Base-by-base conservation (phyloP, 441 rosid species). In the Erodium texanum region DNA sequence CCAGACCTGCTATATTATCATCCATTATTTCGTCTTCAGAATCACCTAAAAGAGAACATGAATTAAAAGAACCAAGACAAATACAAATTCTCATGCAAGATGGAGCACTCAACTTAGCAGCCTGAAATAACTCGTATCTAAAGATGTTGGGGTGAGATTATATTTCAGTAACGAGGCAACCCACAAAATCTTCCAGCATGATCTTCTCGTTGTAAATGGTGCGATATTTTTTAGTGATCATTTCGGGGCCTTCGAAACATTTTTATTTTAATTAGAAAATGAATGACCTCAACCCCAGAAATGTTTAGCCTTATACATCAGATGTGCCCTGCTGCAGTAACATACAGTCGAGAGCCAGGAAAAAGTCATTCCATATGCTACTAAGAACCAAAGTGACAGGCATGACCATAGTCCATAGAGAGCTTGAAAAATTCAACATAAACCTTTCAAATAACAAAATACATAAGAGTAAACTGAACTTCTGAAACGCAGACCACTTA, bases 21-120 rank as follows among this genome's bases (percentile, higher is more conserved):
- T 71, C 76, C 71, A 70, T 73, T 70, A 70, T 74, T 66, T 74
- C 80, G 2, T 69, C 87, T 36, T 70, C 74, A 72, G 82, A 79
- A 75, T 77, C 78, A 72, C 73, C 91, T 79, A 71, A 45, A 59
- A 50, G 18, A 68, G 62, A 69, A 68, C 23, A 64, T 65, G 24
- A 56, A 9, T 54, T 54, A 18, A 19, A 56, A 22, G 62, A 56
- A 56, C 62, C 10, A 19, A 18, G 61, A 54, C 23, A 18, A 52
- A 5, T 54, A 54, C 8, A 58, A 59, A 59, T 11, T 11, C 15
- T 20, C 1, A 16, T 54, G 23, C 10, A 7, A 19, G 6, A 16
- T 16, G 18, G 18, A 54, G 23, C 11, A 16, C 19, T 54, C 11
- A 54, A 19, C 59, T 18, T 52, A 16, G 18, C 8, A 52, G 20